These are phyloP conservation scores for Cladosporium halotolerans DNA, from an alignment of 2,329 filamentous ascomycete genomes.

Conservation along the genomic window DNA sequence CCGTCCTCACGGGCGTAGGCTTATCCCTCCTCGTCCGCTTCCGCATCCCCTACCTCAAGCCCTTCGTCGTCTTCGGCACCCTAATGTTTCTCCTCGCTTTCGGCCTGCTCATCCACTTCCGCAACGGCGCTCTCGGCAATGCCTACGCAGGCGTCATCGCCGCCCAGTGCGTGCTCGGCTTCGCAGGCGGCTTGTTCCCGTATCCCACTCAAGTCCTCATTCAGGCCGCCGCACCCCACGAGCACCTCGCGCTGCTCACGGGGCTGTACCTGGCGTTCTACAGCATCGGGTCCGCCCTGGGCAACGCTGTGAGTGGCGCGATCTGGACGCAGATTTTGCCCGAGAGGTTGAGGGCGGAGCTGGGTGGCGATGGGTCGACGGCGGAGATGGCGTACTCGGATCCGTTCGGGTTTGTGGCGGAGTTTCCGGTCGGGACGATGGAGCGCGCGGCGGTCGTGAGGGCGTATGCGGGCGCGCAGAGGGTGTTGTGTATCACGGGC, in stretches of 20 bases:
- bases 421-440: constrained; percentile 40
- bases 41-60: constrained; percentile 52
- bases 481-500: constrained; percentile 45
- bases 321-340: constrained; percentile 52
- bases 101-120: constrained; percentile 57
- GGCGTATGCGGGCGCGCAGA: constrained; percentile 42
- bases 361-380: constrained; percentile 32
- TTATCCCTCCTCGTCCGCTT: constrained; percentile 53
- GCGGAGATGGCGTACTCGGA: constrained; percentile 37
- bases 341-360: constrained; percentile 33
- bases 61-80: constrained; percentile 58
- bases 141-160: constrained; percentile 54
- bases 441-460: constrained; percentile 39
- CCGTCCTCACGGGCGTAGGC: constrained; percentile 52
- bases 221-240: constrained; percentile 46
- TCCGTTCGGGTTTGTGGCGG: constrained; percentile 35
- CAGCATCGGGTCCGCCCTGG: constrained; percentile 52
- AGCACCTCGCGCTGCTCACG: constrained; percentile 57
- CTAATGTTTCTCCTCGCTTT: constrained; percentile 59
- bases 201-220: constrained; percentile 48
- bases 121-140: constrained; percentile 43
- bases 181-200: constrained; percentile 58
- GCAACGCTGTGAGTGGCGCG: constrained; percentile 52
- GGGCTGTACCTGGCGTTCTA: constrained; percentile 53
- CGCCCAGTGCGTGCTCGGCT: constrained; percentile 56